phyloP scores from a whole-genome alignment of 2,329 filamentous ascomycete genomes.

The Eurotiales sp. region DNA sequence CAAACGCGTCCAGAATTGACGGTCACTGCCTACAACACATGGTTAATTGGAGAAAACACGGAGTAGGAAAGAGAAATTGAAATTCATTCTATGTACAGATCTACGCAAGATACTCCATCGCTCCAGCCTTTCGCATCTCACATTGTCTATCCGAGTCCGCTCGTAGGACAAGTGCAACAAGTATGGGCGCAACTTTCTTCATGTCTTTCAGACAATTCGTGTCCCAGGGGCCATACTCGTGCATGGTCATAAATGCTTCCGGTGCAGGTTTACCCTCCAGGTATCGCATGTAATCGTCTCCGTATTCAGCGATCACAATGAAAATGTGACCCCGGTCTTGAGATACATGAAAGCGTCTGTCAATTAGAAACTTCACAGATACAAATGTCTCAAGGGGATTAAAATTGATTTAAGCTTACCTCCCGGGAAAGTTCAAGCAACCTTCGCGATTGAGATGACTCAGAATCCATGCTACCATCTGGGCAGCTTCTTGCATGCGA shows the following conservation, averaged over 20 bases:
- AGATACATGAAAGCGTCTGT: not conserved
- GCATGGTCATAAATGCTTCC: not conserved
- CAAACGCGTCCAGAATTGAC: no score
- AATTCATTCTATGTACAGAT: no score
- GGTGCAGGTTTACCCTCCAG: not conserved
- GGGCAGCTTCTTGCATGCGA: conserved; percentile 18
- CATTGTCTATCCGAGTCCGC: no score
- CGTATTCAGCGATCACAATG: not conserved
- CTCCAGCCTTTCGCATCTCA: no score
- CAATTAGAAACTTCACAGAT: no score
- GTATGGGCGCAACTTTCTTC: not conserved
- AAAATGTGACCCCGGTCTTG: not conserved
- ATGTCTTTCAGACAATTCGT: not conserved
- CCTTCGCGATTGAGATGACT: conserved; percentile 1
- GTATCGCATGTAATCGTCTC: not conserved
- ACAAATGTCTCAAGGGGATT: no score
- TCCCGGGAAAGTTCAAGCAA: not conserved
- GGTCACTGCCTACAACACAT: no score
- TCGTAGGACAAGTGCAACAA: not conserved
- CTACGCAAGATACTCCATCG: no score
- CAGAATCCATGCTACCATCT: conserved; percentile 18
- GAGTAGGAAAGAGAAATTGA: no score
- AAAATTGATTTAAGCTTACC: no score
- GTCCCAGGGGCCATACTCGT: not conserved
- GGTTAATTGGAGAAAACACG: no score